Base-by-base conservation (phyloP, 192 early-diverging fungal species). In the Backusella psychrophila region DNA sequence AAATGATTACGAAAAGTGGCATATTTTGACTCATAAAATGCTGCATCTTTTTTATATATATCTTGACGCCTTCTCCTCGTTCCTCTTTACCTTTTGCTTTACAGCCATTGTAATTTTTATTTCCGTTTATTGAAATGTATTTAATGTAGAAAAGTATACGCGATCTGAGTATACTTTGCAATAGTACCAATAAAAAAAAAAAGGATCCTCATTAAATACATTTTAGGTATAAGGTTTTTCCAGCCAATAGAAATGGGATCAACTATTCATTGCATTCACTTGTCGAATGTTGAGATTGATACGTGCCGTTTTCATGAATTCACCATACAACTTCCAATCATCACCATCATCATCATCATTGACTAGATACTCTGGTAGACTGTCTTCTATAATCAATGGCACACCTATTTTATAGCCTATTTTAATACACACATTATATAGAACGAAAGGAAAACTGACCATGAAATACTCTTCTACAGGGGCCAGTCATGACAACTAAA, bases 221-320 rank as follows among this genome's bases (percentile, higher is more conserved):
- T 63, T 6, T 63, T 63, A 63, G 21, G 3, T 14, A 31, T 29
- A 3, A 59, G 56, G 11, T 63, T 63, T 63, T 29, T 29, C 56
- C 26, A 29, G 21, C 56, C 56, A 63, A 63, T 63, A 7, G 29
- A 14, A 63, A 14, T 29, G 1, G 9, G 23, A 4, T 12, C 6
- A 53, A 29, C 29, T 59, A 59, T 29, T 63, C 29, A 11, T 63
- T 26, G 21, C 11, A 26, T 63, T 63, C 17, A 96, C 94, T 86
- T 99, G 96, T 41, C 97, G 89, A 31, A 97, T 91, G 73, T 99
- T 99, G 67, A 97, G 84, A 74, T 99, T 99, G 68, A 98, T 91
- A 46, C 97, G 87, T 7, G 94, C 84, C 19, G 85, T 83, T 17
- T 71, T 69, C 76, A 98, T 79, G 63, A 91, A 97, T 8, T 86